These are phyloP conservation scores for Citrus hindsii DNA, from an alignment of 345 rosid genomes.

Conservation along the genomic window DNA sequence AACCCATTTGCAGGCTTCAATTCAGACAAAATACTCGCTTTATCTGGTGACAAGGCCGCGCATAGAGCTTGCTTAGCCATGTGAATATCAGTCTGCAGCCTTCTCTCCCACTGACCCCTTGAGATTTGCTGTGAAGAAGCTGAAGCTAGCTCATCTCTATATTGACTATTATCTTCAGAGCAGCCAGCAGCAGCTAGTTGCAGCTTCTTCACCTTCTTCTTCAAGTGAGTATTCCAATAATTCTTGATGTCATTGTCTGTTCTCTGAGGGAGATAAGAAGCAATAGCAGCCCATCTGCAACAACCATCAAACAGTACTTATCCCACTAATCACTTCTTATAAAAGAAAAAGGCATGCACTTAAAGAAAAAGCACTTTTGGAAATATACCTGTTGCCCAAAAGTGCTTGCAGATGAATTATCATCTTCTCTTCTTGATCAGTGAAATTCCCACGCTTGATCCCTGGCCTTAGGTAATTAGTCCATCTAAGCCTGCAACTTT, in stretches of 20 bases:
- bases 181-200: slow-evolving; percentile 22
- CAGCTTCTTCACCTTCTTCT: slow-evolving; percentile 61
- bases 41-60: slow-evolving; percentile 63
- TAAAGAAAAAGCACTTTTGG: neutral
- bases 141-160: slow-evolving; percentile 18
- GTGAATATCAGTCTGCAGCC: slow-evolving; percentile 70
- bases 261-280: slow-evolving; percentile 81
- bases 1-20: slow-evolving; percentile 17
- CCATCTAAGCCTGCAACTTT: slow-evolving; percentile 91
- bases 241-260: slow-evolving; percentile 84
- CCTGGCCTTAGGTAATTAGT: slow-evolving; percentile 87
- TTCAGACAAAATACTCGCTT: slow-evolving; percentile 21
- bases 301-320: neutral
- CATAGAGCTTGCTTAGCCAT: slow-evolving; percentile 59
- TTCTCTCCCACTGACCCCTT: slow-evolving; percentile 83
- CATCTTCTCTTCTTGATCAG: slow-evolving; percentile 77
- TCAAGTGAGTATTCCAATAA: slow-evolving; percentile 83
- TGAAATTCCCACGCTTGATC: slow-evolving; percentile 71
- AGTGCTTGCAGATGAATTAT: slow-evolving; percentile 83
- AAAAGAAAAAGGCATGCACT: neutral
- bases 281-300: slow-evolving; percentile 91
- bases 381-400: slow-evolving; percentile 63
- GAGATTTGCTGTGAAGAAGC: slow-evolving; percentile 25
- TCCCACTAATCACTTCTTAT: neutral
- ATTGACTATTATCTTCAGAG: slow-evolving; percentile 3